Evolutionary conservation across 2,329 filamentous ascomycete species (phyloP).

Genomic region (Rugonectria rugulosa): DNA sequence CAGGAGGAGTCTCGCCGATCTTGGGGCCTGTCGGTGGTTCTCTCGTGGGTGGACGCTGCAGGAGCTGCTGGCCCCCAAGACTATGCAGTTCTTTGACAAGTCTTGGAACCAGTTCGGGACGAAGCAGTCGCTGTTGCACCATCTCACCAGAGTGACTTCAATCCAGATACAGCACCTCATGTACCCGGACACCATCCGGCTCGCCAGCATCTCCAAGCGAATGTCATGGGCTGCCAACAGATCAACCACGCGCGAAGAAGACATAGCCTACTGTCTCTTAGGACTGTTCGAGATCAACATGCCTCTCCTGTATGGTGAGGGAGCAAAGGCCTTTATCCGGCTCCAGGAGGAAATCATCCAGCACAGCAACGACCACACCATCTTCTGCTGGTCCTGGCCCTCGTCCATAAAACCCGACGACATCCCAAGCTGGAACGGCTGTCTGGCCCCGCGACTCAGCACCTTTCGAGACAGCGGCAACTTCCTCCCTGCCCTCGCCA

Average conservation of each 20-base stretch:
- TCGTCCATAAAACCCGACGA: background rate
- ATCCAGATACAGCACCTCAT: background rate
- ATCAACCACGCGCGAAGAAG: background rate
- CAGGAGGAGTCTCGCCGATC: background rate
- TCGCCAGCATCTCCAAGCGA: background rate
- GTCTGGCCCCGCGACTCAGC: background rate
- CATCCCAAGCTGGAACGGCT: background rate
- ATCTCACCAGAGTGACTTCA: background rate
- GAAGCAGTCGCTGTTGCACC: background rate
- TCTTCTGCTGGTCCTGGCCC: background rate
- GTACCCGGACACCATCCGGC: background rate
- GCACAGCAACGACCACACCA: background rate
- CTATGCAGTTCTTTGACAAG: background rate
- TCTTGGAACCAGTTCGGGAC: background rate
- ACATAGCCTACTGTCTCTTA: background rate
- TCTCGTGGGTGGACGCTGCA: background rate
- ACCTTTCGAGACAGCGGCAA: background rate
- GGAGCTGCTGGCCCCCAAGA: background rate
- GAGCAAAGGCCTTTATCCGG: background rate
- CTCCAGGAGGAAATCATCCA: background rate
- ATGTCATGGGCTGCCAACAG: too few species aligned
- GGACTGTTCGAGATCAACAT: background rate
- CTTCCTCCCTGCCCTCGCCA: background rate
- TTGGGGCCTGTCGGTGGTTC: background rate
- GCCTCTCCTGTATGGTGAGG: background rate